Conservation (phyloP, 768 basidiomycete species). For the Termitomyces titanicus region DNA sequence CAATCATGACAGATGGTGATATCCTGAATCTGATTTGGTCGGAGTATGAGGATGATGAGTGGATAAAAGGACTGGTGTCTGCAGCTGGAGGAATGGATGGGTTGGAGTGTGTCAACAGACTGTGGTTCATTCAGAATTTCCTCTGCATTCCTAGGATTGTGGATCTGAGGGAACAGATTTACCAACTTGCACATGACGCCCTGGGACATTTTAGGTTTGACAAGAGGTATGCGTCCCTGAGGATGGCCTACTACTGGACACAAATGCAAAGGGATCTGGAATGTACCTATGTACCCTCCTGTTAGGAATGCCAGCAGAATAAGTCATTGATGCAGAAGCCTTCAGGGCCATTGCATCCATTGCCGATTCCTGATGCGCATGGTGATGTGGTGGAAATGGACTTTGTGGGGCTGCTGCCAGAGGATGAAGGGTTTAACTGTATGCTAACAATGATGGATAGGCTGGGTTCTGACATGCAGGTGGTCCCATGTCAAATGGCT, state of each 20-base stretch:
- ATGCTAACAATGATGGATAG: not conserved
- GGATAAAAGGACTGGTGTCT: too few species aligned
- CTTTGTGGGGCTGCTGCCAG: not conserved
- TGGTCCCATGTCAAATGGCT: not conserved
- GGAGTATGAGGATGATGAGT: too few species aligned
- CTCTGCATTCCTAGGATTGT: not conserved
- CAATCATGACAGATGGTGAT: not conserved
- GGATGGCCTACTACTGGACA: constrained; percentile 25
- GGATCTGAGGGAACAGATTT: constrained; percentile 13
- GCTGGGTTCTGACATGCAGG: not conserved
- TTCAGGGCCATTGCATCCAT: constrained; percentile 22
- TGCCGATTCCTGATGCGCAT: constrained; percentile 21
- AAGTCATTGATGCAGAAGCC: constrained; percentile 16
- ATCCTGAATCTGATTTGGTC: too few species aligned
- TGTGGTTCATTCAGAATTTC: not conserved
- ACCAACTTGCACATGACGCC: constrained; percentile 24
- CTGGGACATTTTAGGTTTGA: constrained; percentile 30
- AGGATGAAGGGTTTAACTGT: not conserved
- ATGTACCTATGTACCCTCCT: constrained; percentile 1
- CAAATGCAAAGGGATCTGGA: too few species aligned
- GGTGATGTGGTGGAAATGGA: not conserved
- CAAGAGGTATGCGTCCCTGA: constrained; percentile 23
- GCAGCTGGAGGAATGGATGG: not conserved
- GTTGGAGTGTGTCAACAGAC: not conserved
- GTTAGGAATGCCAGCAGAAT: constrained; percentile 7